Conservation (phyloP, 345 rosid species). For the Eucalyptus rudis region DNA sequence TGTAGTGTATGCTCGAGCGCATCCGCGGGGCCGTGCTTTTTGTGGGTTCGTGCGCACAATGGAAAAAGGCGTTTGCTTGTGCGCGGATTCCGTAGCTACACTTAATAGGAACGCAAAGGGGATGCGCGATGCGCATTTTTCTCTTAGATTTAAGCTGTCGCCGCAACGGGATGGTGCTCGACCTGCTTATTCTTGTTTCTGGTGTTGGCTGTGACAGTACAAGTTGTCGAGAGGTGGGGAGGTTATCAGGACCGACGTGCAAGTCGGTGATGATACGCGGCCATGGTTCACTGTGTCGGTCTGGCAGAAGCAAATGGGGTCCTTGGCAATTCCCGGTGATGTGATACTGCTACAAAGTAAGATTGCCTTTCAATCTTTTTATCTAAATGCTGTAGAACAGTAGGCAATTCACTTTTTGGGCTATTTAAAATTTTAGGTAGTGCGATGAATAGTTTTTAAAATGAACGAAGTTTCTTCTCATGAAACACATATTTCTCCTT, state of each 20-base stretch:
- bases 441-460: not conserved
- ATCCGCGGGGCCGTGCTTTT: not conserved
- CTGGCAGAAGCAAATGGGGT: slow-evolving; percentile 35
- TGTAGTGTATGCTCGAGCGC: not conserved
- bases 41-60: not conserved
- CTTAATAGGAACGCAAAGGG: not conserved
- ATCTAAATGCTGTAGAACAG: not conserved
- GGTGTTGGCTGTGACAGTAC: slow-evolving; percentile 8
- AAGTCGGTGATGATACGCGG: slow-evolving; percentile 45
- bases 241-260: slow-evolving; percentile 36
- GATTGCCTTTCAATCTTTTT: not conserved
- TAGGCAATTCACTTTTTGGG: not conserved
- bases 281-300: slow-evolving; percentile 27
- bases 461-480: not conserved
- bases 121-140: not conserved
- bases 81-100: not conserved
- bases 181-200: not conserved
- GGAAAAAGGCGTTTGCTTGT: not conserved
- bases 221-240: slow-evolving; percentile 30
- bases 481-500: not conserved
- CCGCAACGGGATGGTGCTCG: not conserved
- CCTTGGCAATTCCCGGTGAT: slow-evolving; percentile 18
- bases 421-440: not conserved
- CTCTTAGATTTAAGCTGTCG: not conserved
- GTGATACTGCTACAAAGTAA: slow-evolving; percentile 29